phyloP scores from a whole-genome alignment of 768 basidiomycete species.

The Paxillus ammoniavirescens region DNA sequence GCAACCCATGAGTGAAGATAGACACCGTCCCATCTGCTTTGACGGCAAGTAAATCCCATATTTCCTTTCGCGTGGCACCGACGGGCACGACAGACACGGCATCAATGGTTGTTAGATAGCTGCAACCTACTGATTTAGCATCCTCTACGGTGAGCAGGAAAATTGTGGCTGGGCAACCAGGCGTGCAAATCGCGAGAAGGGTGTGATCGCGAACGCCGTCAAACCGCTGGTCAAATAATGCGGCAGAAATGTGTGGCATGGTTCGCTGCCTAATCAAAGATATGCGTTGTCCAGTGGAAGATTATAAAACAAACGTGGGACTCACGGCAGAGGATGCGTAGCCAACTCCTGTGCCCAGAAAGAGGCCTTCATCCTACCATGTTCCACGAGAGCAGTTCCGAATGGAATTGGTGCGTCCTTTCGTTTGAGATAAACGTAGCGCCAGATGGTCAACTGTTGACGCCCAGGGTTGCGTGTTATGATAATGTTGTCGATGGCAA shows the following conservation, averaged over 20 bases:
- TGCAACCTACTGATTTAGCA: constrained; percentile 39
- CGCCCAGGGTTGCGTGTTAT: constrained; percentile 60
- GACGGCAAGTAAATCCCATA: constrained; percentile 71
- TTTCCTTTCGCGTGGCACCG: constrained; percentile 56
- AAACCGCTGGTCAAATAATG: constrained; percentile 64
- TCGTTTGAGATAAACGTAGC: constrained; percentile 65
- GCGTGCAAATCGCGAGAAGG: constrained; percentile 55
- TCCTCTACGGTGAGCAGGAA: constrained; percentile 47
- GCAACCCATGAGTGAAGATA: constrained; percentile 61
- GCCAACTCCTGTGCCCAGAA: constrained; percentile 71
- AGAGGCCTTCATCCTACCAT: constrained; percentile 65
- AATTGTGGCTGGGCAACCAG: constrained; percentile 43
- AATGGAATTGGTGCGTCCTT: constrained; percentile 52
- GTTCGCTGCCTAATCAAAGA: constrained; percentile 15
- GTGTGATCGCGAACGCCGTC: constrained; percentile 53
- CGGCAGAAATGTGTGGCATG: constrained; percentile 42
- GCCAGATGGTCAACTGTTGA: constrained; percentile 62
- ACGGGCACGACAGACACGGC: constrained; percentile 59
- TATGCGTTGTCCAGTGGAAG: constrained; percentile 1
- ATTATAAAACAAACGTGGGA: constrained; percentile 3
- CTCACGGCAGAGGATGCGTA: constrained; percentile 57
- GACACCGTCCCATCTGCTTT: constrained; percentile 52
- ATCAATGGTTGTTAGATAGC: constrained; percentile 34
- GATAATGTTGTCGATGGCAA: constrained; percentile 45
- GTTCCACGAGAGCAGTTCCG: constrained; percentile 48